Conservation (phyloP, 805 yeast genomes). For the Yarrowia sp. region DNA sequence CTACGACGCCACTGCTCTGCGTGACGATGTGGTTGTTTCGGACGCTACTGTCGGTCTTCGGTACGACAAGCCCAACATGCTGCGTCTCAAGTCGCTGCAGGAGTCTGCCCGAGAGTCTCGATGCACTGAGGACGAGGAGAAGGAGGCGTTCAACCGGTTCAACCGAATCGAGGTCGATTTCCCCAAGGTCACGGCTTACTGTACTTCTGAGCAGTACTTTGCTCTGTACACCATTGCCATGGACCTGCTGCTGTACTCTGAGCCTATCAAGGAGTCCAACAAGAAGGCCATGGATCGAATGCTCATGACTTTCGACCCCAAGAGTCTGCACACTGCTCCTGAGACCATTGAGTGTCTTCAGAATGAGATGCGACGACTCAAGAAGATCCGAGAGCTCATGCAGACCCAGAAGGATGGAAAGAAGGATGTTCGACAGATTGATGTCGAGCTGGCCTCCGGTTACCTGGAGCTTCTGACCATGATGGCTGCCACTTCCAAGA, state of each 20-base stretch:
- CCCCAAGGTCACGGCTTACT: slow-evolving; percentile 63
- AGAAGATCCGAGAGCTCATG: slow-evolving; percentile 10
- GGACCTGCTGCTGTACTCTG: slow-evolving; percentile 67
- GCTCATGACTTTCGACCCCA: slow-evolving; percentile 66
- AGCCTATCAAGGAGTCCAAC: slow-evolving; percentile 61
- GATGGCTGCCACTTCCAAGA: slow-evolving; percentile 40
- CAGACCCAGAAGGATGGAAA: slow-evolving; percentile 38
- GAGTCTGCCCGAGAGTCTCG: slow-evolving; percentile 3
- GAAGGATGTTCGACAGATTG: slow-evolving; percentile 35
- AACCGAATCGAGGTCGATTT: slow-evolving; percentile 60
- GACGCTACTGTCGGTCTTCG: slow-evolving; percentile 62
- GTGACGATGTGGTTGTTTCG: slow-evolving; percentile 55
- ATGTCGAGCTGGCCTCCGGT: slow-evolving; percentile 36
- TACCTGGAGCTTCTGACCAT: slow-evolving; percentile 38
- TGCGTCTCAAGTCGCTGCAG: slow-evolving; percentile 40
- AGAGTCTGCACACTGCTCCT: slow-evolving; percentile 53
- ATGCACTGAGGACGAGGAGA: not conserved
- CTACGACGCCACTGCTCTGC: slow-evolving; percentile 50
- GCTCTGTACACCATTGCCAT: slow-evolving; percentile 61
- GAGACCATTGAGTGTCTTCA: slow-evolving; percentile 52
- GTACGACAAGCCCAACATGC: slow-evolving; percentile 53
- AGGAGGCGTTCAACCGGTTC: slow-evolving; percentile 35
- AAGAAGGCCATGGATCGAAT: slow-evolving; percentile 63
- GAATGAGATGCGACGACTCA: slow-evolving; percentile 40
- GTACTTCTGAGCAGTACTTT: slow-evolving; percentile 73